These are phyloP conservation scores for Daldinia sp. DNA, from an alignment of 2,329 filamentous ascomycete genomes.

Conservation along the genomic window DNA sequence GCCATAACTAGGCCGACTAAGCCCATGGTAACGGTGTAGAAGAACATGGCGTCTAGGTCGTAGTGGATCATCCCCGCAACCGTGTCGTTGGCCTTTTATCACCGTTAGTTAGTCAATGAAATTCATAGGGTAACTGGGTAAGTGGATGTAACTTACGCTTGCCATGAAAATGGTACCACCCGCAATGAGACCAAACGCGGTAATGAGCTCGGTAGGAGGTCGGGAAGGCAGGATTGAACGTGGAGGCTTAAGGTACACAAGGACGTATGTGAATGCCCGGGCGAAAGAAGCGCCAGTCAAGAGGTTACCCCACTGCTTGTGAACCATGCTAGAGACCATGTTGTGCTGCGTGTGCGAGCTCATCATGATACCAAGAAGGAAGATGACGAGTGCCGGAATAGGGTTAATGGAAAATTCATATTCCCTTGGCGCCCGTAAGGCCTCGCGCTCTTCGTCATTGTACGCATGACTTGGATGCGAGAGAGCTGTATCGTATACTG, in stretches of 20 bases:
- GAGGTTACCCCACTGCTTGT: conserved; percentile 91
- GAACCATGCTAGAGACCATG: conserved; percentile 89
- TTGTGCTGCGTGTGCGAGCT: conserved; percentile 85
- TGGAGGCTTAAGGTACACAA: conserved; percentile 82
- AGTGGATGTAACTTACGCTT: conserved; percentile 70
- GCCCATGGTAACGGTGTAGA: conserved; percentile 88
- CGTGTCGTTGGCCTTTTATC: conserved; percentile 73
- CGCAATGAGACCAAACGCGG: conserved; percentile 84
- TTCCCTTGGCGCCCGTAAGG: conserved; percentile 67
- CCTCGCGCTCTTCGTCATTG: conserved; percentile 56
- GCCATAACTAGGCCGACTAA: conserved; percentile 85
- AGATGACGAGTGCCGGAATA: conserved; percentile 84
- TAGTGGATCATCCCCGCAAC: conserved; percentile 80
- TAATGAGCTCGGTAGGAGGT: conserved; percentile 88
- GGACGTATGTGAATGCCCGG: conserved; percentile 79
- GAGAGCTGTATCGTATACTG: conserved; percentile 51
- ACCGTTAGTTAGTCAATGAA: conserved; percentile 20
- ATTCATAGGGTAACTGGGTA: neutral
- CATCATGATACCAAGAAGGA: conserved; percentile 94
- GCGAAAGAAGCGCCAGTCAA: conserved; percentile 82
- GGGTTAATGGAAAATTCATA: conserved; percentile 86
- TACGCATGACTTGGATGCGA: conserved; percentile 46
- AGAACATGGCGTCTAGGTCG: conserved; percentile 87
- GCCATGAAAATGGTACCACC: conserved; percentile 94
- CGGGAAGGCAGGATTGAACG: conserved; percentile 81